These are phyloP conservation scores for Xanthoconium stramineum DNA, from an alignment of 768 basidiomycete genomes.

Conservation along the genomic window DNA sequence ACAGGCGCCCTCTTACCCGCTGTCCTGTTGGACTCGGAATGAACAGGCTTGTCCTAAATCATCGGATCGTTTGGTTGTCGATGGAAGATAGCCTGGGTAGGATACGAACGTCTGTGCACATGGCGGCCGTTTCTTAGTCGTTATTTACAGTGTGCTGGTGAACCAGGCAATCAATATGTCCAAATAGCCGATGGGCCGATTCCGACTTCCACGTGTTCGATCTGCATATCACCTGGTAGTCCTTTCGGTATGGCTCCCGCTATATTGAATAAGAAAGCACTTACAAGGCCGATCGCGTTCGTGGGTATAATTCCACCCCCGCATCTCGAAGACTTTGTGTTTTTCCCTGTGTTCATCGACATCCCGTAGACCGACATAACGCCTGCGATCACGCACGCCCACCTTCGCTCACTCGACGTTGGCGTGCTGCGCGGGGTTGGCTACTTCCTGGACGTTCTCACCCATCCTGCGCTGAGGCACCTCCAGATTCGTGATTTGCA, in stretches of 20 bases:
- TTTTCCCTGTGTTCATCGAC: no score
- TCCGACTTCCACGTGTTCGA: not conserved
- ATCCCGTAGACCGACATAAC: no score
- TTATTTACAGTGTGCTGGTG: not conserved
- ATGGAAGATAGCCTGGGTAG: not conserved
- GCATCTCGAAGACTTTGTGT: no score
- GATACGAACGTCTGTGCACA: not conserved
- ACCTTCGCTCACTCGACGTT: no score
- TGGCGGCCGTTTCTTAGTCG: not conserved
- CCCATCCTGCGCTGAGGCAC: no score
- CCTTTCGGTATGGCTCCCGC: not conserved
- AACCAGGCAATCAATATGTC: not conserved
- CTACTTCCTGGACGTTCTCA: no score
- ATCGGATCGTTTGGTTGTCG: not conserved
- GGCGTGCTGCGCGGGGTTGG: no score
- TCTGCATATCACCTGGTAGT: not conserved
- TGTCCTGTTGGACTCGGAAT: not conserved
- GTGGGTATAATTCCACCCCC: no score
- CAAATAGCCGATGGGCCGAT: not conserved
- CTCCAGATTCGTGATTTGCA: no score
- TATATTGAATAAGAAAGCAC: not conserved
- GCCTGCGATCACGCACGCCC: no score
- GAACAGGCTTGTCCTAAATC: not conserved
- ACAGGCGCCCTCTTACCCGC: no score
- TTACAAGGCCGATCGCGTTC: not conserved